phyloP scores from a whole-genome alignment of 306 rosid species.

The Castanospermum australe region DNA sequence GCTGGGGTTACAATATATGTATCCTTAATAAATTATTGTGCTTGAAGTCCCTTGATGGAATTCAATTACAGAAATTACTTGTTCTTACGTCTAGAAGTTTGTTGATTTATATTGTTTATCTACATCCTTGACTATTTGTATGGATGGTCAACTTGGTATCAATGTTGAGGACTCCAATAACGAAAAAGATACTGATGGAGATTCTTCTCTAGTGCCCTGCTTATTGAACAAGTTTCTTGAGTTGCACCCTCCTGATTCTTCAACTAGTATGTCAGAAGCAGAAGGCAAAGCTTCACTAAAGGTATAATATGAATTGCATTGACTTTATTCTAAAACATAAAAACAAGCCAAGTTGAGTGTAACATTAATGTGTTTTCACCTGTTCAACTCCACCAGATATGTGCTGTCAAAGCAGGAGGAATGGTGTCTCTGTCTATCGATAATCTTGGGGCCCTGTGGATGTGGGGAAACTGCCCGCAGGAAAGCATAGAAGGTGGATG shows the following conservation, averaged over 20 bases:
- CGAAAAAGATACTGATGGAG: slow-evolving; percentile 49
- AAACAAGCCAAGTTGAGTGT: background rate
- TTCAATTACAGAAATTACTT: slow-evolving; percentile 21
- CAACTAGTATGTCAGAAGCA: slow-evolving; percentile 38
- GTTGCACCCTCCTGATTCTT: slow-evolving; percentile 41
- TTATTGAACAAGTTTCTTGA: slow-evolving; percentile 56
- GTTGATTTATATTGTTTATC: background rate
- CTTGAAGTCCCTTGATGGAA: background rate
- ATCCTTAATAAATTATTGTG: slow-evolving; percentile 75
- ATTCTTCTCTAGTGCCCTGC: slow-evolving; percentile 49
- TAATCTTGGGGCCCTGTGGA: slow-evolving; percentile 68
- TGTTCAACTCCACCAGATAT: slow-evolving; percentile 45
- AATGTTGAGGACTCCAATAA: slow-evolving; percentile 49
- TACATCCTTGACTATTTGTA: slow-evolving; percentile 64
- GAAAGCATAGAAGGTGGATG: slow-evolving; percentile 51
- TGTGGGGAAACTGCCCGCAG: slow-evolving; percentile 85
- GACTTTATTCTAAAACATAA: background rate
- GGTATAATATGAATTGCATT: slow-evolving; percentile 41
- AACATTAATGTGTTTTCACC: background rate
- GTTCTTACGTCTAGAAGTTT: slow-evolving; percentile 14
- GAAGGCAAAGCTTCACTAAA: slow-evolving; percentile 41
- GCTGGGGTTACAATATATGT: slow-evolving; percentile 93
- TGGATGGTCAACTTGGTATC: slow-evolving; percentile 93
- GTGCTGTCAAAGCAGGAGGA: slow-evolving; percentile 84
- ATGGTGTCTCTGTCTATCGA: slow-evolving; percentile 88